Base-by-base conservation (phyloP, 2,329 filamentous ascomycete species). In the Paramyrothecium sp. region DNA sequence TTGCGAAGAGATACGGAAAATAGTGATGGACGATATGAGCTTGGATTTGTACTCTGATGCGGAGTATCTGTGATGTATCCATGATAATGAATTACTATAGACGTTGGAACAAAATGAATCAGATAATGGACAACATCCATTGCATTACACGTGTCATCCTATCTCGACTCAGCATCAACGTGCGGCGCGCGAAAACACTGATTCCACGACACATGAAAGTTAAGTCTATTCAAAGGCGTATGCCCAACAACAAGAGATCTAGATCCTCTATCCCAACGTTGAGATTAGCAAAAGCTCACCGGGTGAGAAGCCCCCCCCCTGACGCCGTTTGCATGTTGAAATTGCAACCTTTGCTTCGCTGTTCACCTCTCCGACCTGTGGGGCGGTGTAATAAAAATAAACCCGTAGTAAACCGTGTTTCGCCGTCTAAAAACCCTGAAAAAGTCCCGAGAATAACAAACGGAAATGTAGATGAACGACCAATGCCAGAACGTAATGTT, bases 61-160 rank as follows among this genome's bases (percentile, higher is more conserved):
- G 20, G 48, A 50, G 50, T 54, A 34, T 54, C 62, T 60, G 61
- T 53, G 21, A 65, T 54, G 51, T 54, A 44, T 55, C 59, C 57
- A 60, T 60, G 58, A 67, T 58, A 58, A 64, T 59, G 48, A 49
- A 65, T 54, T 61, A 65, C 64, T 59, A 44, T 44, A 44, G 38
- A 44, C 38, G 38, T 17, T 44, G 3, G 20, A 56, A 55, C 54
- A 52, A 60, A 38, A 47, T 49, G 53, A 59, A 54, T 47, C n/a
- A 56, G 30, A 48, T 55, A 51, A 50, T 51, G 50, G 53, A 41
- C 47, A 49, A 34, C n/a, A n/a, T n/a, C 26, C 26, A 30, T 30
- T 30, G 26, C 26, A n/a, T n/a, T n/a, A n/a, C n/a, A n/a, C n/a
- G n/a, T n/a, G n/a, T n/a, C 26, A 30, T 30, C 26, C 4, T 30